Conservation (phyloP, 179 eudicot genomes). For the Silene noctiflora region DNA sequence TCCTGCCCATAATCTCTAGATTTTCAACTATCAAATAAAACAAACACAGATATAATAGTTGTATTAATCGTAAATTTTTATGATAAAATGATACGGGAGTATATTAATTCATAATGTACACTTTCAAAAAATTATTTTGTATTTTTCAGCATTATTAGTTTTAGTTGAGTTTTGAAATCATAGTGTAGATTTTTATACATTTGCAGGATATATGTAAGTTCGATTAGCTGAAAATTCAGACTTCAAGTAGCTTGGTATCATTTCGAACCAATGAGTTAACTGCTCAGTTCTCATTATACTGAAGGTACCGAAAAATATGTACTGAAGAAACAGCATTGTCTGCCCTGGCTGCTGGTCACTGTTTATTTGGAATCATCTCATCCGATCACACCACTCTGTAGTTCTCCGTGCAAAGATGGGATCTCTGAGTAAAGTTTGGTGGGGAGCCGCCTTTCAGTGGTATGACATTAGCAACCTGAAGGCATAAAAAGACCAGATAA, state of each 20-base stretch:
- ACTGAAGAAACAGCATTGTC: neutral
- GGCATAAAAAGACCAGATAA: neutral
- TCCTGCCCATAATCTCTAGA: no score
- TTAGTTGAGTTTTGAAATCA: neutral
- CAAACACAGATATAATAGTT: no score
- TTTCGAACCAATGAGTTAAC: neutral
- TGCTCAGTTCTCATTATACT: neutral
- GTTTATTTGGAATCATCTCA: neutral
- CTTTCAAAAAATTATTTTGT: neutral
- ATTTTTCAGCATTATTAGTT: neutral
- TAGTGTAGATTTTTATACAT: neutral
- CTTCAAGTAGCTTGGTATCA: neutral
- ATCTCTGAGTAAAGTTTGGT: constrained; percentile 63
- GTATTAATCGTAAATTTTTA: no score
- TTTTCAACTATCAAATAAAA: no score
- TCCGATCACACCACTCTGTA: constrained; percentile 57
- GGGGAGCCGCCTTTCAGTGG: constrained; percentile 64
- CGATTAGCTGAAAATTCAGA: neutral
- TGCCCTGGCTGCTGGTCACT: neutral
- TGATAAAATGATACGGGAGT: no score
- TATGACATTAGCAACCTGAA: constrained; percentile 55
- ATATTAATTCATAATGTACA: no score
- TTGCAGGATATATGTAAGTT: neutral
- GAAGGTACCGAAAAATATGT: neutral
- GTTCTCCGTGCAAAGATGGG: constrained; percentile 55